A percentile compares a stretch with the other conserved stretches of the same genome.
phyloP scores from a whole-genome alignment of 306 rosid species.

The Citrullus amarus region DNA sequence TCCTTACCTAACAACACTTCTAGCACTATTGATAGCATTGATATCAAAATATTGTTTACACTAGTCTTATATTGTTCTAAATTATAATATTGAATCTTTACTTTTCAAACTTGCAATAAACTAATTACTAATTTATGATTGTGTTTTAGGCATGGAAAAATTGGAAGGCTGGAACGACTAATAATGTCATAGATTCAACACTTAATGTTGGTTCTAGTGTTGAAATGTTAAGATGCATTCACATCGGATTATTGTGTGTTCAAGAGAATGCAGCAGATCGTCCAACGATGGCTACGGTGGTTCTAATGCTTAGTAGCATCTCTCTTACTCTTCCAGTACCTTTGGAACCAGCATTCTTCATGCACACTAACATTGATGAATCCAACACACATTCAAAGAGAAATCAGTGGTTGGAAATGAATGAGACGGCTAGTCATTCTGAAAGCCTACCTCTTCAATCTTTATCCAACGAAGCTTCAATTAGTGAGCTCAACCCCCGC shows the following conservation, averaged over 20 bases:
- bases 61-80: too few species aligned
- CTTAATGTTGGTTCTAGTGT: background rate
- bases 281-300: slow-evolving; percentile 19
- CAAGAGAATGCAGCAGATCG: slow-evolving; percentile 16
- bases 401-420: background rate
- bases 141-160: background rate
- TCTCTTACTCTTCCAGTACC: slow-evolving; percentile 4
- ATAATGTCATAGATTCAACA: background rate
- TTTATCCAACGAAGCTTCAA: background rate
- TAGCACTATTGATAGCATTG: background rate
- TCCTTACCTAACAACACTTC: background rate
- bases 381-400: background rate
- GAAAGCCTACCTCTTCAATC: background rate
- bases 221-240: slow-evolving; percentile 9
- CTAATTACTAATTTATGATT: background rate
- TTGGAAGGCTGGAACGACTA: background rate
- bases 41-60: too few species aligned
- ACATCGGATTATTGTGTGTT: slow-evolving; percentile 22
- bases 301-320: slow-evolving; percentile 18
- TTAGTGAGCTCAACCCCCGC: background rate
- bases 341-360: background rate
- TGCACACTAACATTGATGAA: background rate
- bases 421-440: background rate
- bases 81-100: too few species aligned
- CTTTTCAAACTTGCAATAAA: background rate